These are phyloP conservation scores for Boletus coccyginus DNA, from an alignment of 768 basidiomycete genomes.

Conservation along the genomic window DNA sequence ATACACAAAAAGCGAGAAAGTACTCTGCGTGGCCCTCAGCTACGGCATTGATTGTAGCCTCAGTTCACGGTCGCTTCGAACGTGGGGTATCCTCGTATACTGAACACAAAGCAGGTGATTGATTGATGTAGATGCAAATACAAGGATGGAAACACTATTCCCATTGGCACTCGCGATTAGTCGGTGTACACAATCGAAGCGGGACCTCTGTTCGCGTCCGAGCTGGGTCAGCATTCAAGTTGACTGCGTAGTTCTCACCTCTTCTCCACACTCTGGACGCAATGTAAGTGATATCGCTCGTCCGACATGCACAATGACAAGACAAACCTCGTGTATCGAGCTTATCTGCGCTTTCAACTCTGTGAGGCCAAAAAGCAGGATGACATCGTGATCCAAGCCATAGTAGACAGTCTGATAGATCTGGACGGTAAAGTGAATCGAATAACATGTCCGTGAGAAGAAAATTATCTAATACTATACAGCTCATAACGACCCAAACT, in stretches of 20 bases:
- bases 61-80: neutral
- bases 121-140: neutral
- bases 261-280: constrained; percentile 7
- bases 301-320: neutral
- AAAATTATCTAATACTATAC: too few relatives aligned
- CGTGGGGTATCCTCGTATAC: constrained; percentile 21
- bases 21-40: too few relatives aligned
- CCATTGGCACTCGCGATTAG: neutral
- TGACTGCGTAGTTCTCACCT: neutral
- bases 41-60: neutral
- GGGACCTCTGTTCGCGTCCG: neutral
- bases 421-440: too few relatives aligned
- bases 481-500: too few relatives aligned
- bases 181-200: neutral
- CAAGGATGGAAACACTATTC: neutral
- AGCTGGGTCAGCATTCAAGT: neutral
- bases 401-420: constrained; percentile 2
- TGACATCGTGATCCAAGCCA: constrained; percentile 27
- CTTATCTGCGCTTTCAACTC: constrained; percentile 17
- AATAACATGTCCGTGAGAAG: too few relatives aligned
- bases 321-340: constrained; percentile 32
- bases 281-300: neutral
- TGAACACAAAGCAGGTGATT: neutral
- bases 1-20: too few relatives aligned
- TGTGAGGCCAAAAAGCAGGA: constrained; percentile 40